Evolutionary conservation across 305 asterid species (phyloP), one percentile per base, ranked within the genome.

Genomic region (Fraxinus nigra): DNA sequence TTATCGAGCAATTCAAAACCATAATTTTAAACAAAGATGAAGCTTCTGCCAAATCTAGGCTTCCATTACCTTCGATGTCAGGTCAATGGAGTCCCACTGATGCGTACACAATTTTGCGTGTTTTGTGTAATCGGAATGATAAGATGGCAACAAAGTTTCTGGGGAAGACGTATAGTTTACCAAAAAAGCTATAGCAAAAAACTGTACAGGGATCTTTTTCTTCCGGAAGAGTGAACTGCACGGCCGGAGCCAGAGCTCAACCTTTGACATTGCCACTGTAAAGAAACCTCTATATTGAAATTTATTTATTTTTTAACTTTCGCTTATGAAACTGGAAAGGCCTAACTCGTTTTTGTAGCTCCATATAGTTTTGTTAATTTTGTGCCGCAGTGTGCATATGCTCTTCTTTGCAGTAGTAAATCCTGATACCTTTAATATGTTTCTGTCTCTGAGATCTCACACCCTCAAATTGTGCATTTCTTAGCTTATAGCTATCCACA

Each of bases 61-160:
- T 89, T 82, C 91, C 93, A 75, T 78, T 95, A 83, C 98, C 98
- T 82, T 91, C 96, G 10, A 87, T 92, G 22, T 85, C 98, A 35
- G 95, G 93, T 79, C 90, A 88, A 78, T 95, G 97, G 97, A 85
- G 90, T 72, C 88, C 94, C 43, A 86, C 86, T 16, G 98, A 95
- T 0, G 91, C 94, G 0, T 86, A 92, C 88, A 93, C 98, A 2
- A 85, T 92, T 75, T 65, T 95, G 54, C 90, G 94, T 8, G 93
- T 95, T 43, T 80, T 95, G 86, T 93, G 98, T 82, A 82, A 87
- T 84, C 89, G 98, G 30, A 91, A 87, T 79, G 98, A 93, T 75
- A 89, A 88, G 86, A 48, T 80, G 7, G 97, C 97, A 33, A 87
- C 95, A 0, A 87, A 84, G 78, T 95, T 93, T 88, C 86, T 93